Base-by-base conservation (phyloP, 768 basidiomycete genomes). In the Kwoniella sp. region DNA sequence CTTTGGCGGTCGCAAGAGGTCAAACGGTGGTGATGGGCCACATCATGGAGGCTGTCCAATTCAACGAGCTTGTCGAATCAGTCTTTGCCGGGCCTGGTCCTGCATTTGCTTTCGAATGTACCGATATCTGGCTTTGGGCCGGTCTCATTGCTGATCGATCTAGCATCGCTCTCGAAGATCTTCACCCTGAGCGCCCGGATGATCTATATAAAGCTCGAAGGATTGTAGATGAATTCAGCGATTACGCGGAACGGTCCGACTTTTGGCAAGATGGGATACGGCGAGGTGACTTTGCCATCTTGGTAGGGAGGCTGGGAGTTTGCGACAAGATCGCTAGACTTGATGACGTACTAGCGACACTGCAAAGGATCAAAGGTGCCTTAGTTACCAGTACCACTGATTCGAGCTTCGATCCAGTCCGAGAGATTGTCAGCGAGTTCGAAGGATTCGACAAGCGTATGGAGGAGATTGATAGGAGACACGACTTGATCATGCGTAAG, bases 1-100 rank as follows among this genome's bases (percentile, higher is more conserved):
- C 66, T 0, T 46, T 76, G 25, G 58, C 58, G 17, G 65, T 76
- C 17, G 72, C 71, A 10, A 55, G 70, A n/a, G 74, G 74, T 7
- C 65, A 68, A 6, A 17, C 58, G 10, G n/a, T 21, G 19, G 13
- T 62, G 0, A 46, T 53, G 0, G 27, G 15, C 2, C 15, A 29
- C 27, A 60, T 73, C 5, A 56, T 64, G 22, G 21, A 27, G 3
- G 46, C 29, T 1, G 36, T 73, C 1, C 36, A 57, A 8, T 72
- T 68, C 55, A 3, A 29, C 4, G 22, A n/a, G 10, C 47, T 71
- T 2, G 48, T 73, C 56, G 40, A 59, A 9, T 37, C 50, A 3
- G 36, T 68, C 15, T 29, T 62, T 21, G 12, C 21, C 4, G 54
- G 52, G 6, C n/a, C 49, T 13, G 59, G 54, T 9, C 30, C 25